Conservation (phyloP, 192 early-diverging fungal genomes). For the Coemansia nantahalensis region DNA sequence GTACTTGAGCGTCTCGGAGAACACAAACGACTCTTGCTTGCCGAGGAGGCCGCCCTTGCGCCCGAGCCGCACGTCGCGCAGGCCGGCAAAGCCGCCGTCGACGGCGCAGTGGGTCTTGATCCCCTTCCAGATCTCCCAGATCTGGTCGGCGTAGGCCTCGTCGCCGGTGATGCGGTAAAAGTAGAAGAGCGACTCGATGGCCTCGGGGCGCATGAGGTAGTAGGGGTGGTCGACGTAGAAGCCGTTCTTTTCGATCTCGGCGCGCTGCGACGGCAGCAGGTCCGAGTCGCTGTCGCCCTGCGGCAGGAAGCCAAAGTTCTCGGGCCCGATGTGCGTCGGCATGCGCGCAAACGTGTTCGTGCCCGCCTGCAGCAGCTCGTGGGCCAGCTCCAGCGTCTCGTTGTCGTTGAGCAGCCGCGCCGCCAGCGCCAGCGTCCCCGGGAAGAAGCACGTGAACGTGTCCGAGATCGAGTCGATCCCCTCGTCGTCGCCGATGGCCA, state of each 20-base stretch:
- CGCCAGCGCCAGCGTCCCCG: conserved; percentile 50
- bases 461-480: conserved; percentile 50
- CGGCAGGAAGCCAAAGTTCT: conserved; percentile 50
- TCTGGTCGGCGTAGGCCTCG: conserved; percentile 71
- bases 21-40: conserved; percentile 73
- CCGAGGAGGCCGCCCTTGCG: conserved; percentile 33
- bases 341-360: conserved; percentile 48
- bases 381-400: conserved; percentile 32
- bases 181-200: conserved; percentile 85
- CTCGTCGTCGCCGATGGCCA: conserved; percentile 51
- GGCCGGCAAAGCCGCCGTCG: conserved; percentile 63
- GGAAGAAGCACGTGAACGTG: conserved; percentile 52
- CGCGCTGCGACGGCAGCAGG: conserved; percentile 23
- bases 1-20: conserved; percentile 97
- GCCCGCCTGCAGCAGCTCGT: conserved; percentile 34
- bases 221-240: conserved; percentile 48
- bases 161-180: conserved; percentile 89
- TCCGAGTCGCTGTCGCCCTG: conserved; percentile 42
- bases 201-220: conserved; percentile 85
- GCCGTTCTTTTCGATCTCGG: conserved; percentile 47
- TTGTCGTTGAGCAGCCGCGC: conserved; percentile 38
- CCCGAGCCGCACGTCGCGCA: conserved; percentile 48
- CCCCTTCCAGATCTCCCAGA: conserved; percentile 83
- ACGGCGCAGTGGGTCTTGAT: conserved; percentile 79
- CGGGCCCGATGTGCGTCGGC: conserved; percentile 51